Evolutionary conservation across 2,329 filamentous ascomycete species (phyloP).

Genomic region (Gremmenia infestans): DNA sequence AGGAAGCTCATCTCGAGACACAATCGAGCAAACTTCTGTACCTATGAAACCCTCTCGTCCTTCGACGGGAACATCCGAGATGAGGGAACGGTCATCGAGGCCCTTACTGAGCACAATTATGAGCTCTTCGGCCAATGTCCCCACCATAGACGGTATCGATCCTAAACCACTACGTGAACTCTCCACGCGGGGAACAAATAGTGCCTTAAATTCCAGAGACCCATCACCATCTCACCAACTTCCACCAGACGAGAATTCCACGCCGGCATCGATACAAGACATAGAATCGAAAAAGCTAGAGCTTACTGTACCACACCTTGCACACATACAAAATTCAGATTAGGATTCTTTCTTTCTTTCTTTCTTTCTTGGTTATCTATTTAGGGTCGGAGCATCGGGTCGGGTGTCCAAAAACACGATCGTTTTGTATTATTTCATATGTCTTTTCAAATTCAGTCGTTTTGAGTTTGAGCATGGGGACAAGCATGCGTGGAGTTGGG

Average conservation of each 20-base stretch:
- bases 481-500: conserved; percentile 3
- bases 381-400: neutral
- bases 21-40: conserved; percentile 24
- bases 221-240: conserved; percentile 14
- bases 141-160: conserved; percentile 8
- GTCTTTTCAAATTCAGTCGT: neutral
- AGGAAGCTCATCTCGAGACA: conserved; percentile 15
- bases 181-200: conserved; percentile 14
- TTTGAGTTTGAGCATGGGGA: neutral
- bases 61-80: conserved; percentile 8
- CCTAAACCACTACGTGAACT: conserved; percentile 14
- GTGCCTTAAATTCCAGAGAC: conserved; percentile 8
- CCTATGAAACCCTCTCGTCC: conserved; percentile 7
- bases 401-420: conserved; percentile 1
- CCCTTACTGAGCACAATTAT: conserved; percentile 22
- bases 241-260: conserved; percentile 18
- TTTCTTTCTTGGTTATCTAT: neutral
- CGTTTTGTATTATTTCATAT: conserved; percentile 2
- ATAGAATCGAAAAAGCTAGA: conserved; percentile 37
- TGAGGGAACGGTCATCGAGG: conserved; percentile 15
- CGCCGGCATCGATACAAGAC: conserved; percentile 17
- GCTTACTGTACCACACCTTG: conserved; percentile 44
- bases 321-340: conserved; percentile 10
- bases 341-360: neutral
- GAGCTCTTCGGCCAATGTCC: conserved; percentile 21